Evolutionary conservation across 768 basidiomycete genomes (phyloP).

Genomic region (Flagelloscypha sp.): DNA sequence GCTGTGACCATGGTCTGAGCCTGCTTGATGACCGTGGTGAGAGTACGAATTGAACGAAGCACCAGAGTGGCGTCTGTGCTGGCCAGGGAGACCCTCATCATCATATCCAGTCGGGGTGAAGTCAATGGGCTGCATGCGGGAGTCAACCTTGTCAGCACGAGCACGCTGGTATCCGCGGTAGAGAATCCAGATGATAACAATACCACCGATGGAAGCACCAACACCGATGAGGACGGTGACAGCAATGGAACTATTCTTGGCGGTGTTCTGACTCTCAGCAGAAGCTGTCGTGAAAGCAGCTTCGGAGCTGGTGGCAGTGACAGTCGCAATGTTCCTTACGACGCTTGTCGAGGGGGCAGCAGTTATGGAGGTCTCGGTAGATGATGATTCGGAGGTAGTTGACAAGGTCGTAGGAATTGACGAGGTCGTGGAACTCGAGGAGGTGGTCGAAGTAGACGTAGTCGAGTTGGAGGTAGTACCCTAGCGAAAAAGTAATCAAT

Average conservation of each 20-base stretch:
- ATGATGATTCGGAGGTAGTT: conserved; percentile 11
- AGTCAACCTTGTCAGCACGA: conserved; percentile 71
- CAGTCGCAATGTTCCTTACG: conserved; percentile 13
- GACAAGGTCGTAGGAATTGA: conserved; percentile 12
- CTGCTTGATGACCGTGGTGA: conserved; percentile 21
- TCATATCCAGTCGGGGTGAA: conserved; percentile 65
- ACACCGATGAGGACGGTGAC: conserved; percentile 62
- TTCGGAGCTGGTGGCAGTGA: conserved; percentile 19
- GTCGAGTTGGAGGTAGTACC: not conserved
- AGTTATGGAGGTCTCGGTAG: conserved; percentile 11
- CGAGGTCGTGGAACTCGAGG: not conserved
- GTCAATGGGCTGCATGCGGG: conserved; percentile 81
- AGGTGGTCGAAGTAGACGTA: not conserved
- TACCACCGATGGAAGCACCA: conserved; percentile 57
- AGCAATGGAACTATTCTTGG: conserved; percentile 35
- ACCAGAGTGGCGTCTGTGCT: conserved; percentile 51
- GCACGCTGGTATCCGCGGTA: conserved; percentile 91
- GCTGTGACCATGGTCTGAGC: conserved; percentile 17
- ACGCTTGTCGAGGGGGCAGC: conserved; percentile 13
- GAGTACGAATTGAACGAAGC: conserved; percentile 24
- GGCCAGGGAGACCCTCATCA: conserved; percentile 35
- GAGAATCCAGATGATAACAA: conserved; percentile 76
- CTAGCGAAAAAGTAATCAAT: no score
- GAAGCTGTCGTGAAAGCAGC: conserved; percentile 17
- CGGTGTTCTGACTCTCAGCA: conserved; percentile 26